Percentiles rank a stretch among this genome's conserved stretches.
Evolutionary conservation across 768 basidiomycete genomes (phyloP).

Genomic region (Russula sp.): DNA sequence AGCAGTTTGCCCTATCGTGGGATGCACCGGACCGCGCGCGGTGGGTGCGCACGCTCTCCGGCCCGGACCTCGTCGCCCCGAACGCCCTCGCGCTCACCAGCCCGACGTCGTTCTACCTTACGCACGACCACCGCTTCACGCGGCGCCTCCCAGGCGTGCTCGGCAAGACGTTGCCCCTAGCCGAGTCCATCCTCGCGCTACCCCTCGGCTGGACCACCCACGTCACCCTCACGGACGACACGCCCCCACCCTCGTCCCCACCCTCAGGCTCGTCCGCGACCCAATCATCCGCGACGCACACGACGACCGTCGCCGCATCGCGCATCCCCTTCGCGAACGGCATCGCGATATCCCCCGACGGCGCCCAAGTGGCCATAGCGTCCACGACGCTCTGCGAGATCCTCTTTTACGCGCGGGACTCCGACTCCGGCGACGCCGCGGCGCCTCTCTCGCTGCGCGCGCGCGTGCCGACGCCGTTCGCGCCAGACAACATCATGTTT

Average conservation of each 20-base stretch:
- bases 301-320: slow-evolving; percentile 33
- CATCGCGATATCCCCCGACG: slow-evolving; percentile 47
- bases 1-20: slow-evolving; percentile 57
- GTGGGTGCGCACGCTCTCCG: slow-evolving; percentile 55
- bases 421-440: slow-evolving; percentile 42
- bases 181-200: slow-evolving; percentile 51
- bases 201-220: slow-evolving; percentile 58
- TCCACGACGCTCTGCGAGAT: slow-evolving; percentile 46
- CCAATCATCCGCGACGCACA: slow-evolving; percentile 31
- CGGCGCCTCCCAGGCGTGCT: slow-evolving; percentile 47
- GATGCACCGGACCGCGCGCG: slow-evolving; percentile 38
- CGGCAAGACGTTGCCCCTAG: slow-evolving; percentile 45
- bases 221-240: slow-evolving; percentile 31
- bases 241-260: not conserved
- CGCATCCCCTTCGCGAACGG: slow-evolving; percentile 68
- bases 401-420: slow-evolving; percentile 46
- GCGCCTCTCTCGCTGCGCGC: slow-evolving; percentile 34
- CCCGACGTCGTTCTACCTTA: slow-evolving; percentile 62
- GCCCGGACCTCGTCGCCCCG: slow-evolving; percentile 54
- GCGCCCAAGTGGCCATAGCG: slow-evolving; percentile 49
- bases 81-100: slow-evolving; percentile 64
- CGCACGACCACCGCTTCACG: slow-evolving; percentile 67
- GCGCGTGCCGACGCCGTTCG: slow-evolving; percentile 48
- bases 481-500: slow-evolving; percentile 56
- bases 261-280: not conserved